phyloP scores from a whole-genome alignment of 805 yeast genomes.

The Ascoidea tarda region DNA sequence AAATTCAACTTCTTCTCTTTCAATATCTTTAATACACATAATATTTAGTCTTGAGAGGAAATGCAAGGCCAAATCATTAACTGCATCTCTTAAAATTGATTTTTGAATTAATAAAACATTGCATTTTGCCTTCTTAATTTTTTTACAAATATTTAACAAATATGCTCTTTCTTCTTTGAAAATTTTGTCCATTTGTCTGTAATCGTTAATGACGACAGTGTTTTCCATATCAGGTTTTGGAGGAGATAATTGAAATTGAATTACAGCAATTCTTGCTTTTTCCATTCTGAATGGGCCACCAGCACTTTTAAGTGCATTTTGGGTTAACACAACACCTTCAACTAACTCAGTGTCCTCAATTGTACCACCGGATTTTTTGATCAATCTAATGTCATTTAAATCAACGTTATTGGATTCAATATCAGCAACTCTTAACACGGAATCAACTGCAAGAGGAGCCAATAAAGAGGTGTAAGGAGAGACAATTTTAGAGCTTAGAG shows the following conservation, averaged over 20 bases:
- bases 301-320: slow-evolving; percentile 75
- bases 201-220: slow-evolving; percentile 92
- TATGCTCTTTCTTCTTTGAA: slow-evolving; percentile 96
- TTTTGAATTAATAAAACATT: slow-evolving; percentile 83
- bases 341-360: slow-evolving; percentile 91
- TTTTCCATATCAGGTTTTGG: slow-evolving; percentile 98
- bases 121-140: slow-evolving; percentile 93
- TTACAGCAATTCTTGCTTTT: slow-evolving; percentile 79
- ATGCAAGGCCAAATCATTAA: slow-evolving; percentile 87
- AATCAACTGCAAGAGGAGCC: slow-evolving; percentile 90
- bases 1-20: slow-evolving; percentile 93
- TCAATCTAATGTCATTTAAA: slow-evolving; percentile 71
- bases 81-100: slow-evolving; percentile 90
- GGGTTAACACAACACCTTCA: slow-evolving; percentile 89
- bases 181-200: slow-evolving; percentile 98
- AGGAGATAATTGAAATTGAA: slow-evolving; percentile 91
- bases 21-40: slow-evolving; percentile 89
- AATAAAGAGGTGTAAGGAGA: slow-evolving; percentile 77
- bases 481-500: slow-evolving; percentile 88
- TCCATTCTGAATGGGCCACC: slow-evolving; percentile 94
- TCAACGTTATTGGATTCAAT: slow-evolving; percentile 51
- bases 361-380: slow-evolving; percentile 94
- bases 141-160: slow-evolving; percentile 85
- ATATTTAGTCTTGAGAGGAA: slow-evolving; percentile 87
- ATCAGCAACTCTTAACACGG: slow-evolving; percentile 61